Evolutionary conservation across 345 rosid genomes (phyloP), one percentile per base, ranked within the genome.

Genomic region (Barbarea vulgaris): DNA sequence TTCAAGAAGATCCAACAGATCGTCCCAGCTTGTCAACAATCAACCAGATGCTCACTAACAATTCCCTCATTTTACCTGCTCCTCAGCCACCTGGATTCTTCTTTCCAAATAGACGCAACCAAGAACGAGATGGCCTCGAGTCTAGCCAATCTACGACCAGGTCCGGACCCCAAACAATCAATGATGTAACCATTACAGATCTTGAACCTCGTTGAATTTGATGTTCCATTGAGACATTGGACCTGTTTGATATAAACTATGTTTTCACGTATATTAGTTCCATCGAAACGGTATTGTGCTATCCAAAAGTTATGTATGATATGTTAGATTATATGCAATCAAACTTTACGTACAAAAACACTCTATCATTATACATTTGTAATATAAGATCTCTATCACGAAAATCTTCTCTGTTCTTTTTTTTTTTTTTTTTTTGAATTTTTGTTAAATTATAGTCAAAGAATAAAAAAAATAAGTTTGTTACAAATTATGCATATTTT

Each of bases 1-100:
- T 71, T 56, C 80, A 77, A 70, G 61, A 61, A 4, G 24, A 71
- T 47, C 66, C 67, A 0, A 31, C 3, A 57, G 53, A 64, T 2
- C 66, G 80, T 36, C 80, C 77, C 5, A 44, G 12, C 33, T 18
- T 77, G 18, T 46, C 72, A 1, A 46, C 76, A 8, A 50, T 70
- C 12, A 30, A 13, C 18, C 6, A 46, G 24, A 70, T 70, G 80
- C 61, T 77, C 22, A 64, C 36, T 36, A 56, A 33, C 67, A 5
- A 19, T 59, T 36, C 64, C 27, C n/a, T 36, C 19, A 48, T 5
- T 10, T 14, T 70, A 64, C 55, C 66, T 17, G 46, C 9, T 17
- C 77, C 80, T 36, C 53, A n/a, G 0, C 18, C 3, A 64, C 80
- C 80, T 64, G 42, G 69, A 47, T 64, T 64, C 18, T 46, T 28